phyloP scores from a whole-genome alignment of 2,329 filamentous ascomycete species.

The Stachybotrys chartarum region DNA sequence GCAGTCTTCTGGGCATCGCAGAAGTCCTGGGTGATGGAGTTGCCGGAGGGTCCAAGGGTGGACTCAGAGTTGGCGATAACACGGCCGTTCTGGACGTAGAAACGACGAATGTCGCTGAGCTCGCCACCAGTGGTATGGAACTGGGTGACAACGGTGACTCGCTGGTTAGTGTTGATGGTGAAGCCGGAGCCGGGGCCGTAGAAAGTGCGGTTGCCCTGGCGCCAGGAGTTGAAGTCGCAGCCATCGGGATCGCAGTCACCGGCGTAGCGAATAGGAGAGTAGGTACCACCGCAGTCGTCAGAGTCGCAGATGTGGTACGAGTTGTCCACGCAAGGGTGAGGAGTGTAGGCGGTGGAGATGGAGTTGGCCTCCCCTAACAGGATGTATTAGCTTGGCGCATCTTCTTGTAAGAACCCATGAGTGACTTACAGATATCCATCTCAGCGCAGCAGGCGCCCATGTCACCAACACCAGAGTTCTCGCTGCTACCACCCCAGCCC shows the following conservation, averaged over 20 bases:
- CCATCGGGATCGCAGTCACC: constrained; percentile 59
- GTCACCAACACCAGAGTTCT: constrained; percentile 39
- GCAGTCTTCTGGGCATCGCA: constrained; percentile 48
- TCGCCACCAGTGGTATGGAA: constrained; percentile 43
- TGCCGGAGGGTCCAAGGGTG: constrained; percentile 27
- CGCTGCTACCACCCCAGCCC: constrained; percentile 38
- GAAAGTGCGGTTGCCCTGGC: constrained; percentile 53
- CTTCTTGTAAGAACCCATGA: background rate
- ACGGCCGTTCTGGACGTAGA: constrained; percentile 54
- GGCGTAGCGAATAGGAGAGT: constrained; percentile 42
- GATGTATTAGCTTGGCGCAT: background rate
- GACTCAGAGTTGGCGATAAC: constrained; percentile 44
- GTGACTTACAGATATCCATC: constrained; percentile 40
- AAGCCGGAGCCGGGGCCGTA: constrained; percentile 43
- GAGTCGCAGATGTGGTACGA: constrained; percentile 42
- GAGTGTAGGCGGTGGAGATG: constrained; percentile 54
- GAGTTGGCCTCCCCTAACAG: constrained; percentile 48
- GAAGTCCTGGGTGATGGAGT: constrained; percentile 45
- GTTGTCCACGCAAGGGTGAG: constrained; percentile 49
- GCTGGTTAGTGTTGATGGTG: constrained; percentile 48
- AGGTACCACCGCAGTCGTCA: constrained; percentile 42
- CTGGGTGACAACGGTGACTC: constrained; percentile 57
- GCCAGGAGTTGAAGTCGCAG: constrained; percentile 61
- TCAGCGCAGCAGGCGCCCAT: constrained; percentile 50
- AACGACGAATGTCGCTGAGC: constrained; percentile 51